Base-by-base conservation (phyloP, 345 rosid genomes). In the Hibiscus syriacus region DNA sequence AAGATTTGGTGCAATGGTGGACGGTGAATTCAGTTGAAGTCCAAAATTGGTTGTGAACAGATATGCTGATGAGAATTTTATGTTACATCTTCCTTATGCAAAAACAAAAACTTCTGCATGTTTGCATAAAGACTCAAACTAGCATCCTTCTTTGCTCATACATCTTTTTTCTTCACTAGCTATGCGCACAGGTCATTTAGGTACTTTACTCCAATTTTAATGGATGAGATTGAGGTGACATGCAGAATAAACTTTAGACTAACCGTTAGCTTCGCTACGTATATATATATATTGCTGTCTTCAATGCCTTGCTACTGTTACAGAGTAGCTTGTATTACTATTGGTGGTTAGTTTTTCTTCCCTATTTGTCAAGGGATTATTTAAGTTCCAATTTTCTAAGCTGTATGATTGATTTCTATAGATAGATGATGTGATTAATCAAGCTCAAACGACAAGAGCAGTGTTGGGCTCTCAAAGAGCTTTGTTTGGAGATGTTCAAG, bases 401-500 rank as follows among this genome's bases (percentile, higher is more conserved):
- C 19, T 52, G 2, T 65, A 25, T 30, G 38, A 70, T 74, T 39
- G 19, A 43, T 45, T 70, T 36, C 14, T 66, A 61, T 84, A 95
- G 99, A 92, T 92, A 70, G 99, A 92, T 80, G 98, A 95, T 67
- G 98, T 95, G 25, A 95, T 95, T 62, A 82, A 76, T 81, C 98
- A 95, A 88, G 99, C 96, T 72, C 97, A 95, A 80, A 76, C 97
- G 12, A 92, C 99, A 66, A 84, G 96, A 74, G 80, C 94, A 43
- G 96, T 76, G 26, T 80, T 95, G 76, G 96, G 96, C 72, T 89
- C 98, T 72, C 99, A 95, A 73, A 84, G 97, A 76, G 55, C 87
- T 56, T 49, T 90, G 77, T 88, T 95, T 75, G 94, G 96, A 72
- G 98, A 90, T 83, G 94, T 95, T 72, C 94, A 88, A 71, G 96